A percentile compares a stretch with the other conserved stretches of the same genome.
Evolutionary conservation across 305 asterid species (phyloP).

Genomic region (Withania somnifera): DNA sequence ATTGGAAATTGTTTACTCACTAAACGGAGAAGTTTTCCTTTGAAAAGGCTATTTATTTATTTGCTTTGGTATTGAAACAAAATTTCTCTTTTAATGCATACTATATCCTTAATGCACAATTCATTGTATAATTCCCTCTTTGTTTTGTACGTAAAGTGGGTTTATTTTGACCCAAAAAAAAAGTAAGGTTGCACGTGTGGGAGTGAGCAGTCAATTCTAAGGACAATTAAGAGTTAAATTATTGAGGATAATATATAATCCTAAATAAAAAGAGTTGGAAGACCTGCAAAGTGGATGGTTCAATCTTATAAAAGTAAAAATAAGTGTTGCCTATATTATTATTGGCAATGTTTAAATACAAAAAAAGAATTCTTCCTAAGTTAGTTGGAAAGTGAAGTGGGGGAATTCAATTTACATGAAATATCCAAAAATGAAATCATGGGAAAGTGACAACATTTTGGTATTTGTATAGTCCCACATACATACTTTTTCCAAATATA

Average conservation of each 20-base stretch:
- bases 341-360: too few species aligned
- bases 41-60: neutral
- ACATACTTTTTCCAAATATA: too few species aligned
- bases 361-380: too few species aligned
- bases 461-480: neutral
- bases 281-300: too few species aligned
- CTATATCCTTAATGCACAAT: neutral
- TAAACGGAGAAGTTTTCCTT: neutral
- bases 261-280: too few species aligned
- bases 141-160: neutral
- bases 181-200: conserved; percentile 6
- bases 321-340: too few species aligned
- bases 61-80: neutral
- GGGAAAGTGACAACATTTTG: conserved; percentile 25
- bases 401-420: conserved; percentile 5
- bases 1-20: neutral
- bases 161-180: neutral
- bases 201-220: neutral
- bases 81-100: neutral
- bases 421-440: conserved; percentile 9
- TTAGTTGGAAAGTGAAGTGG: too few species aligned
- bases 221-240: neutral
- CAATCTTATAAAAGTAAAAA: too few species aligned
- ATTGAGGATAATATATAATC: too few species aligned
- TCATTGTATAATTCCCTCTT: neutral